Conservation (phyloP, 768 basidiomycete genomes). For the Dendrothele bispora region DNA sequence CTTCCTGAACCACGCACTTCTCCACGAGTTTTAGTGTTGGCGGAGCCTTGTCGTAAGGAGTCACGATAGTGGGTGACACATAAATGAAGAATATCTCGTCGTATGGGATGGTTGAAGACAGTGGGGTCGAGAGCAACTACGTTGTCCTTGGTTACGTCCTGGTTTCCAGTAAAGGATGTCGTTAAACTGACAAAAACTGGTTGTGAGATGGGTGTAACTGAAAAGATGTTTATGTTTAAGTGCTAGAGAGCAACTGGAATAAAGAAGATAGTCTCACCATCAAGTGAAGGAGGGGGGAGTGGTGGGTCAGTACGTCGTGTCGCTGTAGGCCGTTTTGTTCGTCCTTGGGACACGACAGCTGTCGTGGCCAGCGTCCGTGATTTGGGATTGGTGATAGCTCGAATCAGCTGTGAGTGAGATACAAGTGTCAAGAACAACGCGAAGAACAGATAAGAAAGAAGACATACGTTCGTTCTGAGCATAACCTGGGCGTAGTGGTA, state of each 20-base stretch:
- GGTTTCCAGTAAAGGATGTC: constrained; percentile 47
- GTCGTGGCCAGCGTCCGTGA: no score
- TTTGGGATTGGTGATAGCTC: no score
- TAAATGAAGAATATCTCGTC: constrained; percentile 89
- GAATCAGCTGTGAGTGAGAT: no score
- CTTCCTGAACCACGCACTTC: constrained; percentile 88
- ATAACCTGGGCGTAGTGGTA: no score
- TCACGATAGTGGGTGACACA: constrained; percentile 89
- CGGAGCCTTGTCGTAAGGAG: constrained; percentile 87
- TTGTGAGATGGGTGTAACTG: constrained; percentile 37
- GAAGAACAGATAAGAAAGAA: no score
- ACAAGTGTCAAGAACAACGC: no score
- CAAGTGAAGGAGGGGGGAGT: constrained; percentile 1
- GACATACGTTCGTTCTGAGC: no score
- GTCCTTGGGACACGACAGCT: no score
- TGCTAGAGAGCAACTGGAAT: no score
- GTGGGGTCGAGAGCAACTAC: constrained; percentile 70
- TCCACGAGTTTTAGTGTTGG: constrained; percentile 86
- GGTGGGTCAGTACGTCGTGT: not conserved
- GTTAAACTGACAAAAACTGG: constrained; percentile 67
- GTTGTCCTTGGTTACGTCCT: constrained; percentile 37
- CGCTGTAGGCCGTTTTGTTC: constrained; percentile 1
- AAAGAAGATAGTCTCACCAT: constrained; percentile 4
- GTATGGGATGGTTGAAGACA: constrained; percentile 89
- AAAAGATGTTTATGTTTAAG: not conserved